Conservation (phyloP, 2,329 filamentous ascomycete species). For the Colletotrichum cuscutae region DNA sequence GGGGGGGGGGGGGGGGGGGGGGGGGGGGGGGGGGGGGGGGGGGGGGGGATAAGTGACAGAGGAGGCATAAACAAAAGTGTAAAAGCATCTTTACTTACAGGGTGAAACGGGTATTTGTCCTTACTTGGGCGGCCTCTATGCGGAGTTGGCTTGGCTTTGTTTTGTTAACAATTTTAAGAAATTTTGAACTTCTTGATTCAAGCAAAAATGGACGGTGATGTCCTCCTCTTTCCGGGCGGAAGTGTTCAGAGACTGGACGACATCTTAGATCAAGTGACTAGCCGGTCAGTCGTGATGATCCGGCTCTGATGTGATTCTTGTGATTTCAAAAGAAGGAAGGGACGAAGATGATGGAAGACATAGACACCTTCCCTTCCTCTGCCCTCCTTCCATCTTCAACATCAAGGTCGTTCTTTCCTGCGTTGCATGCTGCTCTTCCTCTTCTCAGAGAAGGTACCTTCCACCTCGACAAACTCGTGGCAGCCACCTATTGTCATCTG, state of each 20-base stretch:
- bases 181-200: background rate
- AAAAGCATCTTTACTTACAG: constrained; percentile 24
- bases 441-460: background rate
- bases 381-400: background rate
- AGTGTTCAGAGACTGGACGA: background rate
- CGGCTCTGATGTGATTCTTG: background rate
- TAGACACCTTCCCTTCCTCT: background rate
- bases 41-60: background rate
- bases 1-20: no score
- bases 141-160: constrained; percentile 29
- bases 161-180: background rate
- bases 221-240: background rate
- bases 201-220: background rate
- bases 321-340: background rate
- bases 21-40: no score
- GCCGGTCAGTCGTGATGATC: no score
- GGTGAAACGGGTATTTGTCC: constrained; percentile 22
- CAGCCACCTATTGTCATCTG: background rate
- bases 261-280: background rate
- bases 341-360: background rate
- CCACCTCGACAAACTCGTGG: background rate
- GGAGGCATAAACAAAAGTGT: constrained; percentile 24
- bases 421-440: background rate
- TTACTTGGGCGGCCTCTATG: constrained; percentile 18
- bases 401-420: background rate